A percentile compares a stretch with the other conserved stretches of the same genome.
Evolutionary conservation across 108 stramenopile species (phyloP).

Genomic region (Fragilaria radians): DNA sequence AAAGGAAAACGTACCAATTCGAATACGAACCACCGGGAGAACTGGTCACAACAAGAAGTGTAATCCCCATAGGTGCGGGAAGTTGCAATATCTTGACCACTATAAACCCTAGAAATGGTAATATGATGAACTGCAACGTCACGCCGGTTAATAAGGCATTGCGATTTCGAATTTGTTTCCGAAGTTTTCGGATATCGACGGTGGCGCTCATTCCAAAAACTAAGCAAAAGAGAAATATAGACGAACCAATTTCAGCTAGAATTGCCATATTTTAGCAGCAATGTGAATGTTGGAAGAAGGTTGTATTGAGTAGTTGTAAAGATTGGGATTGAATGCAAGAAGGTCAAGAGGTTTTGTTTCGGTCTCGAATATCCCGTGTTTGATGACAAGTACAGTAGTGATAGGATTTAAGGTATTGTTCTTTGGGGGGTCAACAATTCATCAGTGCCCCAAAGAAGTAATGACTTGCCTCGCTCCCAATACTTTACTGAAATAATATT

Average conservation of each 20-base stretch:
- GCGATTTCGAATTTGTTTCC: constrained; percentile 44
- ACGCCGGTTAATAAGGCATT: constrained; percentile 44
- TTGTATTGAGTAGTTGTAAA: no score
- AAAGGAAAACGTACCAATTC: constrained; percentile 44
- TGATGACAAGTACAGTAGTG: no score
- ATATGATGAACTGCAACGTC: constrained; percentile 54
- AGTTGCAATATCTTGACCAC: constrained; percentile 49
- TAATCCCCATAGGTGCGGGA: constrained; percentile 44
- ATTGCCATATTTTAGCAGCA: constrained; percentile 3
- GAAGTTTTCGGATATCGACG: constrained; percentile 40
- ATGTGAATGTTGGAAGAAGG: no score
- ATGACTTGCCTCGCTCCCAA: no score
- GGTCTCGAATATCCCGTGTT: no score
- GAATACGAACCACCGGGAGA: constrained; percentile 75
- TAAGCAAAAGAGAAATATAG: constrained; percentile 53
- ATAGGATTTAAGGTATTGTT: no score
- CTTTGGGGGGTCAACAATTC: no score
- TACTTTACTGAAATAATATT: no score
- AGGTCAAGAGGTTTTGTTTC: no score
- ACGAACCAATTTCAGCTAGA: constrained; percentile 33
- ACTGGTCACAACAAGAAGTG: constrained; percentile 64
- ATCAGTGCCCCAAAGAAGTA: no score
- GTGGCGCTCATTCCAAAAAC: constrained; percentile 71
- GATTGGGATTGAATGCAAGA: no score
- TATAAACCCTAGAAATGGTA: constrained; percentile 73